Evolutionary conservation across 1,139 yeast genomes (phyloP).

Genomic region (Kluyveromyces sp.): DNA sequence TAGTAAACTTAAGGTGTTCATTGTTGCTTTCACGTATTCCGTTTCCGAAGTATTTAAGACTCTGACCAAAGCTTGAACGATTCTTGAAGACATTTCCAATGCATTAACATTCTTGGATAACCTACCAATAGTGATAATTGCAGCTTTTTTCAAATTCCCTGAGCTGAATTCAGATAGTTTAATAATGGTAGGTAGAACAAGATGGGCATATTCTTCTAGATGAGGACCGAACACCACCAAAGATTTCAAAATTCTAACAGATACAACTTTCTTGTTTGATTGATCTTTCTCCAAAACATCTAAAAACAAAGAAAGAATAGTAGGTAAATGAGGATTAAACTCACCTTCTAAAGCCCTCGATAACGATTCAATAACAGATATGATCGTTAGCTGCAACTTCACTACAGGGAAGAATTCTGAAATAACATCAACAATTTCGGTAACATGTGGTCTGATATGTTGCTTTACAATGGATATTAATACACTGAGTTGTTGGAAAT

Average conservation of each 20-base stretch:
- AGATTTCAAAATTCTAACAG: conserved; percentile 72
- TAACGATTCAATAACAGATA: conserved; percentile 73
- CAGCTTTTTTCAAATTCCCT: conserved; percentile 52
- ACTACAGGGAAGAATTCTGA: conserved; percentile 65
- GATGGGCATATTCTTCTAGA: conserved; percentile 81
- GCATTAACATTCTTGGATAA: conserved; percentile 66
- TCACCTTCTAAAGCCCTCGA: conserved; percentile 88
- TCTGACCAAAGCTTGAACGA: conserved; percentile 78
- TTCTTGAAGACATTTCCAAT: conserved; percentile 84
- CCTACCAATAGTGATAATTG: conserved; percentile 80
- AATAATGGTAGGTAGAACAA: conserved; percentile 78
- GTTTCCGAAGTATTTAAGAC: conserved; percentile 52
- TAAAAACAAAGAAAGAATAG: conserved; percentile 65
- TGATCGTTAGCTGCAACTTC: conserved; percentile 69
- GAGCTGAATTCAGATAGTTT: conserved; percentile 68
- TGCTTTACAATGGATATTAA: conserved; percentile 78
- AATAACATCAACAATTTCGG: conserved; percentile 68
- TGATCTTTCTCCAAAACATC: conserved; percentile 75
- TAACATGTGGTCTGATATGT: conserved; percentile 77
- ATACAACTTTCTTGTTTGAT: conserved; percentile 53
- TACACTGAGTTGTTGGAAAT: conserved; percentile 81
- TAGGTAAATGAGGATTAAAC: conserved; percentile 76
- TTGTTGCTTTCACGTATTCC: conserved; percentile 56
- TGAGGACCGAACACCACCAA: conserved; percentile 85
- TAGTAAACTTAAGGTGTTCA: conserved; percentile 76